Conservation (phyloP, 2,329 filamentous ascomycete genomes). For the Calonectria montana region DNA sequence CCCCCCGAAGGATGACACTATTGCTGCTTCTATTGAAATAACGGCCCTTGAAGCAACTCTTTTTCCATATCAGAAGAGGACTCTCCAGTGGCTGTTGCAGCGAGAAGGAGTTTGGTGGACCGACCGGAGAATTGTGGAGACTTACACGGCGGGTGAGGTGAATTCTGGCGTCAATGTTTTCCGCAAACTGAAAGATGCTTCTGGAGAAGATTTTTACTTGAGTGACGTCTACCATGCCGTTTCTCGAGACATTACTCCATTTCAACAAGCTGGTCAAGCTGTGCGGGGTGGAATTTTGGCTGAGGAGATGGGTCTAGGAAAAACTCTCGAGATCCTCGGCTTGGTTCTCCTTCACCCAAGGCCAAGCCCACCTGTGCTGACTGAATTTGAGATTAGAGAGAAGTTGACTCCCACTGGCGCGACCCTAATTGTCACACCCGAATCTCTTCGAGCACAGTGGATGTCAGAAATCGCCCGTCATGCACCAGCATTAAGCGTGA, state of each 20-base stretch:
- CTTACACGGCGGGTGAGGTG: constrained; percentile 19
- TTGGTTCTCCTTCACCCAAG: constrained; percentile 72
- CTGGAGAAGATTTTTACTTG: constrained; percentile 59
- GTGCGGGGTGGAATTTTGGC: constrained; percentile 74
- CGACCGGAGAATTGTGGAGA: constrained; percentile 30
- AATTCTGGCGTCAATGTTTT: constrained; percentile 43
- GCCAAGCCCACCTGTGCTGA: constrained; percentile 50
- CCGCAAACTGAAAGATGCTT: constrained; percentile 46
- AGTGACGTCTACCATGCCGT: constrained; percentile 74
- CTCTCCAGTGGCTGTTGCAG: constrained; percentile 76
- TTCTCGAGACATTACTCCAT: constrained; percentile 59
- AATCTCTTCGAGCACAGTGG: constrained; percentile 70
- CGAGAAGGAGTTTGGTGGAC: constrained; percentile 71
- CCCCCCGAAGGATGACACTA: constrained; percentile 59
- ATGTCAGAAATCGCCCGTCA: constrained; percentile 68
- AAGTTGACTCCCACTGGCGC: constrained; percentile 62
- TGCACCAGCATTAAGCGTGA: constrained; percentile 66
- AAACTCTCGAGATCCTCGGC: constrained; percentile 80
- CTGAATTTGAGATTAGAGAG: constrained; percentile 37
- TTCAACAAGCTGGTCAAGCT: constrained; percentile 53
- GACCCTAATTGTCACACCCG: constrained; percentile 72
- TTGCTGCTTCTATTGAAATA: constrained; percentile 53
- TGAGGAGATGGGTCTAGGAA: constrained; percentile 87
- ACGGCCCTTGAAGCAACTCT: constrained; percentile 62
- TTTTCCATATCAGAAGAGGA: constrained; percentile 79